phyloP scores from a whole-genome alignment of 306 rosid genomes.

The Vigna nakashimae region DNA sequence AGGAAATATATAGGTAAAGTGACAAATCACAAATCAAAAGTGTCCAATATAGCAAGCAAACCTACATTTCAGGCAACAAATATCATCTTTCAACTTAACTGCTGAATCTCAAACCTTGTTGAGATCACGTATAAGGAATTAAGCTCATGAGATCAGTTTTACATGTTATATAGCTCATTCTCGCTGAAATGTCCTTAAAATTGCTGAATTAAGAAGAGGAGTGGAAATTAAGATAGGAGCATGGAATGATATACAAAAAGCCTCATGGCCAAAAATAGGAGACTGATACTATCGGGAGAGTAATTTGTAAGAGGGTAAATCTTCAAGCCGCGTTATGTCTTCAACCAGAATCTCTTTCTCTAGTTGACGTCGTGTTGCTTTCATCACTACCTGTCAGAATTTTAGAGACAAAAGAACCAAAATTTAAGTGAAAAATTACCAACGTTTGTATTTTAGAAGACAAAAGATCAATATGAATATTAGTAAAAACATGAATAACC shows the following conservation, averaged over 20 bases:
- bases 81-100: constrained; percentile 35
- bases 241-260: constrained; percentile 55
- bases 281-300: constrained; percentile 64
- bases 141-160: constrained; percentile 31
- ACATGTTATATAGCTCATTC: constrained; percentile 17
- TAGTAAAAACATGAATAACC: too few species aligned
- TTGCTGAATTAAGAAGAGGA: constrained; percentile 44
- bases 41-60: constrained; percentile 40
- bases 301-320: constrained; percentile 84
- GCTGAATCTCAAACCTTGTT: constrained; percentile 51
- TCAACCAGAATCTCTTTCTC: constrained; percentile 91
- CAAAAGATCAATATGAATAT: too few species aligned
- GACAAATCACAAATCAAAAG: constrained; percentile 43
- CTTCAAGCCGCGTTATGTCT: constrained; percentile 76
- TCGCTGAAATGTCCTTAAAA: constrained; percentile 42
- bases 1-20: constrained; percentile 31
- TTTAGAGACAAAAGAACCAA: too few species aligned
- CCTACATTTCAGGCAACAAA: constrained; percentile 29
- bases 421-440: too few species aligned
- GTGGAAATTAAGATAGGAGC: constrained; percentile 42
- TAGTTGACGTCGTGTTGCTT: constrained; percentile 87
- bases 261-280: constrained; percentile 47
- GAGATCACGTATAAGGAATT: constrained; percentile 32
- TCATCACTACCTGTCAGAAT: constrained; percentile 85
- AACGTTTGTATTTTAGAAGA: too few species aligned